Base-by-base conservation (phyloP, 495 filamentous ascomycete genomes). In the Patellaria atrata region DNA sequence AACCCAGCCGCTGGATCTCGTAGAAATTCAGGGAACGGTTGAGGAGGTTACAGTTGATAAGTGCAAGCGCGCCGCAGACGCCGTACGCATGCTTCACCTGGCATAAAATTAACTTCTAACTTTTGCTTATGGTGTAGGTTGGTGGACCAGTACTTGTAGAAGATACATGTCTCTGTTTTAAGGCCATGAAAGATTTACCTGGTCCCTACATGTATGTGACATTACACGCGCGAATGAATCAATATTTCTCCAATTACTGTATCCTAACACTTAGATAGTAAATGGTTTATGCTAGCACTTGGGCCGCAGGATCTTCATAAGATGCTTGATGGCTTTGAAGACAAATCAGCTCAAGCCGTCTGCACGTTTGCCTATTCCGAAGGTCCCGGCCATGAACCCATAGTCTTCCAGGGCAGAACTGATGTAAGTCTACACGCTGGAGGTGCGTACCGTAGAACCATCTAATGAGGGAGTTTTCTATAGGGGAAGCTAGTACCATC, bases 351-450 rank as follows among this genome's bases (percentile, higher is more conserved):
- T 30, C 73, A 92, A 54, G 91, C 89, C 14, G 78, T 96, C 17
- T 96, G 91, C 61, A 96, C 89, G 3, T 96, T 99, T 61, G 91
- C 75, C 10, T 94, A 89, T 58, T 86, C 68, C 40, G 66, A 72
- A 38, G 87, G 89, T 0, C 89, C 89, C 9, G 85, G 79, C 1
- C 65, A 80, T 24, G 81, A 93, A 47, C 73, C 79, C 1, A 60
- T 87, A n/a, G 58, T 96, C 3, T 99, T 96, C 58, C 81, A 99
- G 62, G 89, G 89, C 0, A 64, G 79, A 43, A 92, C 83, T 16
- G 52, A 62, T 18, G 56, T 59, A 47, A 39, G 39, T 28, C 8
- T 20, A 30, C 26, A 10, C 10, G 17, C 12, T 12, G 2, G 20
- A 19, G 20, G 33, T 23, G 31, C 19, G 22, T 26, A 20, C 11